Percentiles rank a stretch among this genome's conserved stretches.
phyloP scores from a whole-genome alignment of 495 filamentous ascomycete species.

The Filosporella fistucella region DNA sequence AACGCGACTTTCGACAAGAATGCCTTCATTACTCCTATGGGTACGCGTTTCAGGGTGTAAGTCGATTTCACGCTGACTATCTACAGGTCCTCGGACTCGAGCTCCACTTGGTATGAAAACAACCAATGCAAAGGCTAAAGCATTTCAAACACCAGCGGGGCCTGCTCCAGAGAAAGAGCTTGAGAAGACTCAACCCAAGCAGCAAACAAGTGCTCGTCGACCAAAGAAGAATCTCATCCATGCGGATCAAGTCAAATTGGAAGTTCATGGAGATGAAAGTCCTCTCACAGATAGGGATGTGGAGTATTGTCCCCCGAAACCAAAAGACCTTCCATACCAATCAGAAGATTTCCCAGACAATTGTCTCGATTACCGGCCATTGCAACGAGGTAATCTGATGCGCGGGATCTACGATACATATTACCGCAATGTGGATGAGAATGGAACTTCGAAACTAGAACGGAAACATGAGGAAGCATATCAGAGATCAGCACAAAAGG shows the following conservation, averaged over 20 bases:
- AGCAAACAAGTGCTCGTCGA: conserved; percentile 29
- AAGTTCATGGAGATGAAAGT: conserved; percentile 37
- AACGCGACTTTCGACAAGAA: conserved; percentile 47
- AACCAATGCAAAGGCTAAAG: conserved; percentile 84
- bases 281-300: conserved; percentile 49
- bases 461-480: conserved; percentile 55
- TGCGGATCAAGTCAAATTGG: conserved; percentile 36
- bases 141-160: conserved; percentile 48
- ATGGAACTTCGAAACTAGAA: conserved; percentile 61
- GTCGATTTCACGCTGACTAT: conserved; percentile 2
- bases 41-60: conserved; percentile 38
- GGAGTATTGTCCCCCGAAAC: conserved; percentile 39
- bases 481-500: conserved; percentile 45
- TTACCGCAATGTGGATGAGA: conserved; percentile 58
- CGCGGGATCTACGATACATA: conserved; percentile 62
- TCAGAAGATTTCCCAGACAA: conserved; percentile 69
- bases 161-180: conserved; percentile 26
- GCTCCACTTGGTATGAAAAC: conserved; percentile 90
- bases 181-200: conserved; percentile 36
- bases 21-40: conserved; percentile 78
- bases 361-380: conserved; percentile 33
- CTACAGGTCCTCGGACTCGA: conserved; percentile 63
- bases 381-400: conserved; percentile 60
- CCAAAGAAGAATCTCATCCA: conserved; percentile 32
- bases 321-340: conserved; percentile 63